Evolutionary conservation across 306 rosid genomes (phyloP).

Genomic region (Glycine tomentella): DNA sequence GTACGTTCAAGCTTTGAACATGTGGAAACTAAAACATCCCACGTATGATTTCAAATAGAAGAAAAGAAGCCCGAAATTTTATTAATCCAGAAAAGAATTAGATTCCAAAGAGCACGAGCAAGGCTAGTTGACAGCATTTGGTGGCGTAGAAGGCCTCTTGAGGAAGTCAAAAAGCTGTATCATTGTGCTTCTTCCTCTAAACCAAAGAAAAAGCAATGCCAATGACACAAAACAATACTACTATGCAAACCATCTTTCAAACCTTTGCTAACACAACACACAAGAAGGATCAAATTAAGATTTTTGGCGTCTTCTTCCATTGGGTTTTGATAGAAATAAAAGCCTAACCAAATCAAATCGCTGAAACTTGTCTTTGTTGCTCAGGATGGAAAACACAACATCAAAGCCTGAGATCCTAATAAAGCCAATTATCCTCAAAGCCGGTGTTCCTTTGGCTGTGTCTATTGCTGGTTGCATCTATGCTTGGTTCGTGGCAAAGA

Average conservation of each 20-base stretch:
- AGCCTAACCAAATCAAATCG: neutral
- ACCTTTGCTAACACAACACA: neutral
- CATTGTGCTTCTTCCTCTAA: constrained; percentile 46
- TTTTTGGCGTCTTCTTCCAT: neutral
- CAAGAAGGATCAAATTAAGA: constrained; percentile 24
- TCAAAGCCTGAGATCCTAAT: constrained; percentile 53
- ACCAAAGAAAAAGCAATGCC: constrained; percentile 41
- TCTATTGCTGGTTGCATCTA: constrained; percentile 65
- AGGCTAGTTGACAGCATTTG: constrained; percentile 37
- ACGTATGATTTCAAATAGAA: neutral
- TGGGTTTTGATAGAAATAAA: neutral
- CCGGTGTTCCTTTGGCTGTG: constrained; percentile 68
- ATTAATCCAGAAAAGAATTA: constrained; percentile 48
- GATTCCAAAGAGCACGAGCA: constrained; percentile 56
- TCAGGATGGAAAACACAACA: constrained; percentile 55
- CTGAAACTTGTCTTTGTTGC: constrained; percentile 13
- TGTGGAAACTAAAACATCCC: constrained; percentile 37
- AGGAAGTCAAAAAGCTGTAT: constrained; percentile 54
- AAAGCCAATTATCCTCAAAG: constrained; percentile 63
- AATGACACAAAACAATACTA: too few relatives aligned
- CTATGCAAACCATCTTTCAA: constrained; percentile 27
- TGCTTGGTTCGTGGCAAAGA: constrained; percentile 57
- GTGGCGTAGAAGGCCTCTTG: constrained; percentile 31
- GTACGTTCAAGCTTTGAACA: neutral
- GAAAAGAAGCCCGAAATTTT: neutral